Conservation (phyloP, 495 filamentous ascomycete genomes). For the Aspergillus sclerotiicarbonarius region DNA sequence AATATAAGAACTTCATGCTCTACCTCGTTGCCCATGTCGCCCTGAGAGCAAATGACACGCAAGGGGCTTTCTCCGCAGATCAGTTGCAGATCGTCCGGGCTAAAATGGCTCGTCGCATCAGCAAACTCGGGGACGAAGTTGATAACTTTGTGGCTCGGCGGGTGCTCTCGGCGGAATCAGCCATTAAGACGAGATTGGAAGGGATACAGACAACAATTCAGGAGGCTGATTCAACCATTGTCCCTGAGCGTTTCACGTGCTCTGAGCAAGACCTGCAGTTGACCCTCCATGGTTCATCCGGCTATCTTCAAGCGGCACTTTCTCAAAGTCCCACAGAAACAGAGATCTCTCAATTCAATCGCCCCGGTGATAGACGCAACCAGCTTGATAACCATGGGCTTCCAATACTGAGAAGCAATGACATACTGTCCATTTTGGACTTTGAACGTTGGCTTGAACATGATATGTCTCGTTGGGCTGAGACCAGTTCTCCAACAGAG, state of each 20-base stretch:
- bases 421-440: constrained; percentile 15
- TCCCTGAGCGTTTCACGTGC: background rate
- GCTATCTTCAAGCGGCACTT: constrained; percentile 11
- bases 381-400: constrained; percentile 4
- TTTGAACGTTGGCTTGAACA: constrained; percentile 43
- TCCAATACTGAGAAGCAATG: constrained; percentile 12
- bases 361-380: constrained; percentile 7
- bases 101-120: constrained; percentile 45
- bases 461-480: constrained; percentile 29
- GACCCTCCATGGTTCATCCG: constrained; percentile 11
- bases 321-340: background rate
- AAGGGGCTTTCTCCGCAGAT: constrained; percentile 24
- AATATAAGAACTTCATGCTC: constrained; percentile 56
- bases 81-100: constrained; percentile 39
- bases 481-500: constrained; percentile 14
- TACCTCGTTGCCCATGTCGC: constrained; percentile 32
- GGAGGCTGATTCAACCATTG: background rate
- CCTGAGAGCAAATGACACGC: constrained; percentile 31
- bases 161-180: background rate
- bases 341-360: constrained; percentile 8
- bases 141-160: constrained; percentile 10
- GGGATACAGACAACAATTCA: background rate
- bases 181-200: constrained; percentile 3
- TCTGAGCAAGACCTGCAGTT: constrained; percentile 14
- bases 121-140: constrained; percentile 35